These are phyloP conservation scores for Phialocephala subalpina DNA, from an alignment of 2,329 filamentous ascomycete species.

Conservation along the genomic window DNA sequence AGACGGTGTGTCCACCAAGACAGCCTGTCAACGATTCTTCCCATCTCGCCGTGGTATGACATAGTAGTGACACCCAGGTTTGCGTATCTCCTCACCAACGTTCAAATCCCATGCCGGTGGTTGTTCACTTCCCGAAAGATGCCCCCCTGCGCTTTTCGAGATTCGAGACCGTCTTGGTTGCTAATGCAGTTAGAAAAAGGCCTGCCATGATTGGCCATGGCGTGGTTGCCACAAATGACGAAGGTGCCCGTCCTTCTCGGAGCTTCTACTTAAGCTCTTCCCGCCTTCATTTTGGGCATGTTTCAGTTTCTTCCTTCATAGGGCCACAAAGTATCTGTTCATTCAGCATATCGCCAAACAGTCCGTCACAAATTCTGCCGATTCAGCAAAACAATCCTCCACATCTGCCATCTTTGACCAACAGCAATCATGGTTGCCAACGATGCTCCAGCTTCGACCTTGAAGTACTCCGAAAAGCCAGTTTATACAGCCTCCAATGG, in stretches of 20 bases:
- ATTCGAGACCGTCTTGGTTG: constrained; percentile 2
- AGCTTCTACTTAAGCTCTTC: constrained; percentile 14
- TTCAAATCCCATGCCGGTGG: not conserved
- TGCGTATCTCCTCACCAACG: not conserved
- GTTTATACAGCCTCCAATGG: constrained; percentile 68
- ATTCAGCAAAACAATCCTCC: not conserved
- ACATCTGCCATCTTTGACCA: constrained; percentile 20
- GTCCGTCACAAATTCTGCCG: not conserved
- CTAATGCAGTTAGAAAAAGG: not conserved
- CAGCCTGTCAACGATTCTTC: not conserved
- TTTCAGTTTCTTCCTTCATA: not conserved
- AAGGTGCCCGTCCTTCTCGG: not conserved
- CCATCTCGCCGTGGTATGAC: not conserved
- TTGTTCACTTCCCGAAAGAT: constrained; percentile 1
- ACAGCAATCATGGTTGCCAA: constrained; percentile 51
- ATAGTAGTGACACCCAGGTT: not conserved
- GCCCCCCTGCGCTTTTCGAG: not conserved
- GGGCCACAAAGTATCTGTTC: not conserved
- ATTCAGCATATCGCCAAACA: not conserved
- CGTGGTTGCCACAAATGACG: not conserved
- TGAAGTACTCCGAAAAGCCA: constrained; percentile 64
- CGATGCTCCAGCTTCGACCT: constrained; percentile 53
- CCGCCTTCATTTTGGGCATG: constrained; percentile 4
- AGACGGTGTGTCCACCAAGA: not conserved
- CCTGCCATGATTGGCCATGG: not conserved